phyloP scores from a whole-genome alignment of 345 rosid species.

The Laguncularia racemosa region DNA sequence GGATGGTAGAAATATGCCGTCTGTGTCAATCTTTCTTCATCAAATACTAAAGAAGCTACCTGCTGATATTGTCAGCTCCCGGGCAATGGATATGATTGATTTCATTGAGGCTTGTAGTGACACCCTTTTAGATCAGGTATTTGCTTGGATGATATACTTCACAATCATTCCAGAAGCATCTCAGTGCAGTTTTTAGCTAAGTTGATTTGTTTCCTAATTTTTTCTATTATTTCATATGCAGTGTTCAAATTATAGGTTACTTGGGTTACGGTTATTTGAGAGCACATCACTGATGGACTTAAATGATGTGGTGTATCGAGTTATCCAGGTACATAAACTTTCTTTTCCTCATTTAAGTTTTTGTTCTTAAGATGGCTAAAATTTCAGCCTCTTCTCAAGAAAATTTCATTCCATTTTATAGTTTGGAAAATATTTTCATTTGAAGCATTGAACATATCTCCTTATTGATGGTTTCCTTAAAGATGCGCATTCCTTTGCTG shows the following conservation, averaged over 20 bases:
- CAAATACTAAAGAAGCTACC: conserved; percentile 78
- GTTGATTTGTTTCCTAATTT: background rate
- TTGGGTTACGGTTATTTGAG: conserved; percentile 74
- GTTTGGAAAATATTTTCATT: no score
- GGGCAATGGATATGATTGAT: conserved; percentile 54
- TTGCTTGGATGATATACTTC: conserved; percentile 4
- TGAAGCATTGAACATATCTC: no score
- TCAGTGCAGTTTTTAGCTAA: background rate
- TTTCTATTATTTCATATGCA: conserved; percentile 19
- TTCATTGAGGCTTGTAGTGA: conserved; percentile 68
- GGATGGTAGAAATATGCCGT: conserved; percentile 28
- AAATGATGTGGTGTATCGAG: conserved; percentile 36
- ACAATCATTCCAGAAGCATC: conserved; percentile 3
- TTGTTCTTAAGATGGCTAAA: background rate
- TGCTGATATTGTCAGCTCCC: conserved; percentile 41
- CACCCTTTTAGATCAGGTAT: conserved; percentile 65
- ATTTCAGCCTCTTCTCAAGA: no score
- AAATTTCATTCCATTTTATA: background rate
- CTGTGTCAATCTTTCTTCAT: conserved; percentile 69
- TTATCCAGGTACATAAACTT: conserved; percentile 49
- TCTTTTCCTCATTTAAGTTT: conserved; percentile 7
- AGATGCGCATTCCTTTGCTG: no score
- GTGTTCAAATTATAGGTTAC: conserved; percentile 80
- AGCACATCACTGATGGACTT: conserved; percentile 24
- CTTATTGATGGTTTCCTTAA: no score